phyloP scores from a whole-genome alignment of 805 yeast genomes.

The Saccharomycopsis synnaedendra region DNA sequence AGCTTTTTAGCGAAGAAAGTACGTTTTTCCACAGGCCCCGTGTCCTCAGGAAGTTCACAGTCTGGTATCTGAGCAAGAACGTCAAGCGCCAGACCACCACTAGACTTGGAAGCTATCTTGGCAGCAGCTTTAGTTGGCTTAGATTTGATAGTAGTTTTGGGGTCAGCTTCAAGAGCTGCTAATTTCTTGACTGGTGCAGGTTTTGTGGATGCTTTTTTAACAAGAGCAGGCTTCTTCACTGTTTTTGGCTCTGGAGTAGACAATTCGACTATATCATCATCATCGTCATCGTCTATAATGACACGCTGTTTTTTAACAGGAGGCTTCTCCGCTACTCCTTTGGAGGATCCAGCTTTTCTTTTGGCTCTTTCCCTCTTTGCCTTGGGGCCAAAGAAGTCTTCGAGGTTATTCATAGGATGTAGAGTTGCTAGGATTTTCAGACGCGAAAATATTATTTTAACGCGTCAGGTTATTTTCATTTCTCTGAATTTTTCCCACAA shows the following conservation, averaged over 20 bases:
- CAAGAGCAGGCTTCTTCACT: conserved; percentile 16
- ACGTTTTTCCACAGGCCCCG: conserved; percentile 35
- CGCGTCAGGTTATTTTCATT: too few species aligned
- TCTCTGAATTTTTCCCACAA: too few species aligned
- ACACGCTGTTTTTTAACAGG: conserved; percentile 11
- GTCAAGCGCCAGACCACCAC: conserved; percentile 35
- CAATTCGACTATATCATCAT: conserved; percentile 21
- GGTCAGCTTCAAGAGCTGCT: background rate
- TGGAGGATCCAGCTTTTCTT: background rate
- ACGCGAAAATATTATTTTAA: too few species aligned
- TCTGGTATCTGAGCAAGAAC: conserved; percentile 59
- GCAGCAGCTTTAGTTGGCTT: conserved; percentile 7
- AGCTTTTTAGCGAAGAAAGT: conserved; percentile 47
- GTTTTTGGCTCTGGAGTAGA: conserved; percentile 19
- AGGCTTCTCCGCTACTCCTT: conserved; percentile 20
- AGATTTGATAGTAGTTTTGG: background rate
- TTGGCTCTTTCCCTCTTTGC: background rate
- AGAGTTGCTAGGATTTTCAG: too few species aligned
- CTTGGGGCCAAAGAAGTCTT: too few species aligned
- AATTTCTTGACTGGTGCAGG: background rate
- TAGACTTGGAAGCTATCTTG: conserved; percentile 7
- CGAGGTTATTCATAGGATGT: too few species aligned
- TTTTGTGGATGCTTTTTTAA: conserved; percentile 17
- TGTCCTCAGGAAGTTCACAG: conserved; percentile 44
- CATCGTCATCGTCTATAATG: conserved; percentile 19